Percentiles rank a stretch among this genome's conserved stretches.
phyloP scores from a whole-genome alignment of 495 filamentous ascomycete genomes.

The Neurospora pannonica region DNA sequence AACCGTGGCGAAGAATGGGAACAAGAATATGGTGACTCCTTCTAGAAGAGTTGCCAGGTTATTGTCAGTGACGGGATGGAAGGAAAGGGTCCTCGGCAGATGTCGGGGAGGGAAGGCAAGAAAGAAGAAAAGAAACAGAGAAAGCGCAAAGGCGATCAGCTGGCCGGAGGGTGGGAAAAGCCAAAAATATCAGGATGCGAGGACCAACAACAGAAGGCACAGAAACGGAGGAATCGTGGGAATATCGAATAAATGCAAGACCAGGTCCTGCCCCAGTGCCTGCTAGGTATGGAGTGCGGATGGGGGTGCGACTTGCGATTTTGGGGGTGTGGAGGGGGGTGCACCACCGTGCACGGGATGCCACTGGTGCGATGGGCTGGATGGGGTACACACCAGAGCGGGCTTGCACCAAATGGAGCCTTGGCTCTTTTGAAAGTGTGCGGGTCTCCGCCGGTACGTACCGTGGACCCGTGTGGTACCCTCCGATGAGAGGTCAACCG shows the following conservation, averaged over 20 bases:
- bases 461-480: not conserved
- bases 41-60: not conserved
- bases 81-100: not conserved
- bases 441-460: not conserved
- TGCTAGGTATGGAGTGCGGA: not conserved
- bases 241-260: not conserved
- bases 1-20: slow-evolving; percentile 3
- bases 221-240: not conserved
- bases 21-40: not conserved
- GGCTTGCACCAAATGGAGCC: not conserved
- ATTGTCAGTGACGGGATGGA: not conserved
- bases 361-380: not conserved
- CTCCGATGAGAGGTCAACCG: not conserved
- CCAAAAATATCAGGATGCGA: slow-evolving; percentile 23
- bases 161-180: not conserved
- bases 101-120: not conserved
- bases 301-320: not conserved
- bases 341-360: not conserved
- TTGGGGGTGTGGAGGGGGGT: not conserved
- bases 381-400: not conserved
- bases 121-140: not conserved
- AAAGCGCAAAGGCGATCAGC: not conserved
- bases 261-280: not conserved
- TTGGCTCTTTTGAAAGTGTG: not conserved
- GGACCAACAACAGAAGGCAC: not conserved